Percentiles rank a stretch among this genome's conserved stretches.
Conservation (phyloP, 2,329 filamentous ascomycete species). For the Leptographium galeiforme region DNA sequence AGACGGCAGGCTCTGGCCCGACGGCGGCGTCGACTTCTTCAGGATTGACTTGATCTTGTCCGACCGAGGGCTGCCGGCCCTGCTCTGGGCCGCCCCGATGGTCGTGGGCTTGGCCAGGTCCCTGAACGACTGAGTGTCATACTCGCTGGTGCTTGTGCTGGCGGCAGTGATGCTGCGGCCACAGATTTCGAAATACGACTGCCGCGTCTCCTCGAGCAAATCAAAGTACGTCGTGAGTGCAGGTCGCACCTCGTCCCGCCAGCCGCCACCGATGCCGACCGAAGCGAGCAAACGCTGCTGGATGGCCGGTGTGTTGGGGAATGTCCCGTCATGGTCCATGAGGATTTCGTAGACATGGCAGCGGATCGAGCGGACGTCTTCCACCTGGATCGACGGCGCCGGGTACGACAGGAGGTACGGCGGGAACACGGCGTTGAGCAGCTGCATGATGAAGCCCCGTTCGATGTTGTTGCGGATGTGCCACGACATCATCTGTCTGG, state of each 20-base stretch:
- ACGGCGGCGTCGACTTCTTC: constrained; percentile 5
- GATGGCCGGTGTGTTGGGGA: background rate
- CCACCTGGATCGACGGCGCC: constrained; percentile 2
- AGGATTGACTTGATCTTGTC: constrained; percentile 4
- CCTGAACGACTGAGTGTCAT: too few species aligned
- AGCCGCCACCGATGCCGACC: constrained; percentile 4
- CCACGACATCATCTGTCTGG: constrained; percentile 7
- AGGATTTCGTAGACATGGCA: constrained; percentile 5
- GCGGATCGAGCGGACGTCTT: constrained; percentile 5
- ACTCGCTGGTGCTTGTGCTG: too few species aligned
- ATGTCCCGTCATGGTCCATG: background rate
- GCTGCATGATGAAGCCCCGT: constrained; percentile 6
- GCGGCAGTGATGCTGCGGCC: too few species aligned
- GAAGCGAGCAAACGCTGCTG: constrained; percentile 1
- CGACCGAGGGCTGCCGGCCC: background rate
- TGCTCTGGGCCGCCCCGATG: background rate
- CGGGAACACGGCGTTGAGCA: constrained; percentile 12
- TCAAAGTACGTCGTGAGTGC: constrained; percentile 5
- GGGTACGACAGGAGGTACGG: constrained; percentile 11
- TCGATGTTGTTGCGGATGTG: constrained; percentile 3
- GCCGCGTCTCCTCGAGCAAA: background rate
- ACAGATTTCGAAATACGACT: background rate
- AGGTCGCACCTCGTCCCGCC: constrained; percentile 5
- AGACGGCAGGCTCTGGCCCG: constrained; percentile 2
- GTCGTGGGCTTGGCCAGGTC: too few species aligned